These are phyloP conservation scores for Mariannaea sp. DNA, from an alignment of 2,329 filamentous ascomycete genomes.

Conservation along the genomic window DNA sequence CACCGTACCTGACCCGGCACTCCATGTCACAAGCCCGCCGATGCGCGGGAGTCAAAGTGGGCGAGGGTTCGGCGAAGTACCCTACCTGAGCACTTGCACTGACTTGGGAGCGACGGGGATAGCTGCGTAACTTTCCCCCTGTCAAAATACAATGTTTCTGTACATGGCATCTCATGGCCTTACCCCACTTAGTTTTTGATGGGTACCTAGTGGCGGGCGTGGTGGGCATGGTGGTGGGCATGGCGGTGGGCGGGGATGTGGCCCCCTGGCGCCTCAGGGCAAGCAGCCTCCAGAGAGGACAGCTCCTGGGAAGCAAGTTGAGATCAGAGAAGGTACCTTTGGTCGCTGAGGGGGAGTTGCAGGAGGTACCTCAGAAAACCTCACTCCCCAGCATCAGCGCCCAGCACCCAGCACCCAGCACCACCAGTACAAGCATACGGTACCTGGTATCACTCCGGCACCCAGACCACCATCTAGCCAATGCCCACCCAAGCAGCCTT, in stretches of 20 bases:
- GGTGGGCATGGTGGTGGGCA: no score
- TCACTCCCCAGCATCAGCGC: neutral
- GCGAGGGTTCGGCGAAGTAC: neutral
- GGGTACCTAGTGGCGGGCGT: no score
- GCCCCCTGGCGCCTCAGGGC: constrained; percentile 12
- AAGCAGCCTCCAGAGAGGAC: constrained; percentile 9
- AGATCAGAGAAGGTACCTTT: constrained; percentile 21
- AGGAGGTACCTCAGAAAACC: constrained; percentile 18
- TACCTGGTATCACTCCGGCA: no score
- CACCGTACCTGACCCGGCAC: constrained; percentile 5
- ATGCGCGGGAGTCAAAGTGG: constrained; percentile 13
- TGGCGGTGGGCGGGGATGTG: constrained; percentile 13
- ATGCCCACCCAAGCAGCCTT: constrained; percentile 29
- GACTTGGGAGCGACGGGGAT: neutral
- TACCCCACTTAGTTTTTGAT: constrained; percentile 36
- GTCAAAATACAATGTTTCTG: no score
- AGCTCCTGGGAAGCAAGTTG: no score
- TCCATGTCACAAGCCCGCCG: constrained; percentile 11
- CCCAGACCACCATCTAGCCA: constrained; percentile 22
- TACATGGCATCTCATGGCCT: constrained; percentile 12
- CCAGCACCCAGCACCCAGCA: neutral
- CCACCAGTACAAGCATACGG: no score
- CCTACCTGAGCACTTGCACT: neutral
- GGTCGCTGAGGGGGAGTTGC: constrained; percentile 4
- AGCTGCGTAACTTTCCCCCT: no score